Evolutionary conservation across 2,329 filamentous ascomycete genomes (phyloP).

Genomic region (Neofusicoccum ribis): DNA sequence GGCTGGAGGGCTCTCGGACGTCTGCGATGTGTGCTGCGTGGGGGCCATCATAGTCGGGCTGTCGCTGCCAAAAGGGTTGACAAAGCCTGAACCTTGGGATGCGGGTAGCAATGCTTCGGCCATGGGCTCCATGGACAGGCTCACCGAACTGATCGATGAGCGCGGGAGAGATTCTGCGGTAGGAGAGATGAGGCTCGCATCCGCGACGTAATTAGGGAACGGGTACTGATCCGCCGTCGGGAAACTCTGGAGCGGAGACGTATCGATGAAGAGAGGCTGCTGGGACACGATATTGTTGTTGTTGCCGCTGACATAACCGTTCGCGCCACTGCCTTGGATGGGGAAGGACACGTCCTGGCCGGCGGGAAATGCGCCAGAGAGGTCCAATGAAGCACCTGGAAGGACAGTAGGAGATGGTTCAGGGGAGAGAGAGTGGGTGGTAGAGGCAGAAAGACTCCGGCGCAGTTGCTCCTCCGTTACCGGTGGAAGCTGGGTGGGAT

Average conservation of each 20-base stretch:
- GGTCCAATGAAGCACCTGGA: not conserved
- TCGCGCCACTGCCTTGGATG: not conserved
- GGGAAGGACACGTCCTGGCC: conserved; percentile 11
- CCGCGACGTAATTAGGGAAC: not conserved
- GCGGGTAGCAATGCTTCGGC: not conserved
- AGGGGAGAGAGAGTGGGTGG: conserved; percentile 12
- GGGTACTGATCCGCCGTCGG: not conserved
- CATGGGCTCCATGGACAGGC: conserved; percentile 2
- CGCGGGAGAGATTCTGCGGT: not conserved
- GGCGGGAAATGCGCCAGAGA: not conserved
- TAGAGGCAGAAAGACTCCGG: conserved; percentile 14
- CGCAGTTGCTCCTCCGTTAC: conserved; percentile 18
- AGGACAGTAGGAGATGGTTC: conserved; percentile 9
- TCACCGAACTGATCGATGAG: conserved; percentile 5
- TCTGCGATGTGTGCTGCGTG: not conserved
- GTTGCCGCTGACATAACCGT: not conserved
- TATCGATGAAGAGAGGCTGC: conserved; percentile 14
- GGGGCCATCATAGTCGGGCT: conserved; percentile 5
- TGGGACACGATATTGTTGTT: not conserved
- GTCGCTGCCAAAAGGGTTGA: conserved; percentile 5
- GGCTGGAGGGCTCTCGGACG: conserved; percentile 9
- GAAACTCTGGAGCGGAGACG: conserved; percentile 8
- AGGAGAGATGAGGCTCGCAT: conserved; percentile 1
- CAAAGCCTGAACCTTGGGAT: not conserved
- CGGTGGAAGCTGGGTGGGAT: not conserved